These are phyloP conservation scores for Botrytis fabae DNA, from an alignment of 2,329 filamentous ascomycete genomes.

Conservation along the genomic window DNA sequence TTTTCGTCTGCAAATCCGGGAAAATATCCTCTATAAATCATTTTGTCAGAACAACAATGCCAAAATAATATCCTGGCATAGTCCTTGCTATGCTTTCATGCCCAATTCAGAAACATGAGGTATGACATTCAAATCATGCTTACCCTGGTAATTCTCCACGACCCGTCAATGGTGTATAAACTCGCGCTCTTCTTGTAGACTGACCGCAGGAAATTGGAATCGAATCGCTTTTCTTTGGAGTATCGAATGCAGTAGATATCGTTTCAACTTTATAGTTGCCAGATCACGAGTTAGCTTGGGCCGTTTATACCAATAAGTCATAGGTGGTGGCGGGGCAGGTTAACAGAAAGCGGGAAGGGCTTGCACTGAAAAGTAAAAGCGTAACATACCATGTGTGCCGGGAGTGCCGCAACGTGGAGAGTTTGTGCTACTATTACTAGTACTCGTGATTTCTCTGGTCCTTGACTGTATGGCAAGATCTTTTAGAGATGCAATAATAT, in stretches of 20 bases:
- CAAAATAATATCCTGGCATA: background rate
- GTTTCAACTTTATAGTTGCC: constrained; percentile 23
- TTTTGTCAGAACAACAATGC: constrained; percentile 14
- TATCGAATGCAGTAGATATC: constrained; percentile 21
- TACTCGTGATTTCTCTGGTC: constrained; percentile 22
- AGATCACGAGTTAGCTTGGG: constrained; percentile 10
- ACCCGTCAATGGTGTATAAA: constrained; percentile 51
- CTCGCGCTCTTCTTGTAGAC: constrained; percentile 47
- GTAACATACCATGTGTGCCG: constrained; percentile 27
- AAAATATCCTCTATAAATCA: constrained; percentile 55
- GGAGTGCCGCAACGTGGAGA: constrained; percentile 23
- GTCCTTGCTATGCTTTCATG: background rate
- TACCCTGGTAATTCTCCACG: constrained; percentile 61
- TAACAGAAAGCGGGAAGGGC: constrained; percentile 2
- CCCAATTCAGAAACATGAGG: background rate
- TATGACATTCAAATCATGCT: constrained; percentile 35
- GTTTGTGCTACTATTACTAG: constrained; percentile 14
- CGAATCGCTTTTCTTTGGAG: constrained; percentile 46
- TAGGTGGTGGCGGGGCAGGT: constrained; percentile 21
- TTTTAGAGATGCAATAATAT: constrained; percentile 29
- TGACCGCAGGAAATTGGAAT: constrained; percentile 57
- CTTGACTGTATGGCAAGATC: constrained; percentile 19
- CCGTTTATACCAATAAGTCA: background rate
- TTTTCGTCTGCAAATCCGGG: constrained; percentile 56
- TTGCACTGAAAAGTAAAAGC: constrained; percentile 6